Evolutionary conservation across 2,329 filamentous ascomycete genomes (phyloP).

Genomic region (Colletotrichum sublineola): DNA sequence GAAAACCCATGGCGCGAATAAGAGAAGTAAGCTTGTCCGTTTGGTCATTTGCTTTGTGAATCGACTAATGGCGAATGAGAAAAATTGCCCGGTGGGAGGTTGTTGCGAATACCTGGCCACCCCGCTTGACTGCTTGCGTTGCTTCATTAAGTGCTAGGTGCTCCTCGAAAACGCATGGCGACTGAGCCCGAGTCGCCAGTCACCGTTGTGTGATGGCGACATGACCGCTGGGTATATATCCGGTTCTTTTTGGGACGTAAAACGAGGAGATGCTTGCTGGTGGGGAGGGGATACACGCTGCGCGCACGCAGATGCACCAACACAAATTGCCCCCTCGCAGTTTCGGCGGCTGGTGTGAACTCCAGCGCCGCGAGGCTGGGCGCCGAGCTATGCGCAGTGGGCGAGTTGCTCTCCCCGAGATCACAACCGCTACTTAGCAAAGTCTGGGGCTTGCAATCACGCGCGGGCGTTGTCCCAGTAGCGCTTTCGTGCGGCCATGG

Average conservation of each 20-base stretch:
- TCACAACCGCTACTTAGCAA: not conserved
- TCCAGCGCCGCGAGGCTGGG: not conserved
- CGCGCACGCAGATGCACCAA: not conserved
- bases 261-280: not conserved
- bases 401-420: not conserved
- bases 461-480: slow-evolving; percentile 65
- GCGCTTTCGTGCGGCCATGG: slow-evolving; percentile 61
- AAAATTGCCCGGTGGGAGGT: not conserved
- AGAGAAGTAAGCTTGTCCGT: not conserved
- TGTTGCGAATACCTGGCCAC: not conserved
- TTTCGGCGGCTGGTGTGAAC: not conserved
- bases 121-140: not conserved
- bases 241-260: not conserved
- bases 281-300: not conserved
- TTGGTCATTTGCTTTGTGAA: not conserved
- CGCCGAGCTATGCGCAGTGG: not conserved
- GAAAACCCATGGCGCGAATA: not conserved
- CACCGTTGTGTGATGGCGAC: not conserved
- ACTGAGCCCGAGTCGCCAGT: not conserved
- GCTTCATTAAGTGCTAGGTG: not conserved
- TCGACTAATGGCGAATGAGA: not conserved
- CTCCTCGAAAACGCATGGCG: slow-evolving; percentile 4
- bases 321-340: not conserved
- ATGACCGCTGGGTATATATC: not conserved
- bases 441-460: slow-evolving; percentile 44